Evolutionary conservation across 129 eudicot species (phyloP), one percentile per base, ranked within the genome.

Genomic region (Arctium lappa): DNA sequence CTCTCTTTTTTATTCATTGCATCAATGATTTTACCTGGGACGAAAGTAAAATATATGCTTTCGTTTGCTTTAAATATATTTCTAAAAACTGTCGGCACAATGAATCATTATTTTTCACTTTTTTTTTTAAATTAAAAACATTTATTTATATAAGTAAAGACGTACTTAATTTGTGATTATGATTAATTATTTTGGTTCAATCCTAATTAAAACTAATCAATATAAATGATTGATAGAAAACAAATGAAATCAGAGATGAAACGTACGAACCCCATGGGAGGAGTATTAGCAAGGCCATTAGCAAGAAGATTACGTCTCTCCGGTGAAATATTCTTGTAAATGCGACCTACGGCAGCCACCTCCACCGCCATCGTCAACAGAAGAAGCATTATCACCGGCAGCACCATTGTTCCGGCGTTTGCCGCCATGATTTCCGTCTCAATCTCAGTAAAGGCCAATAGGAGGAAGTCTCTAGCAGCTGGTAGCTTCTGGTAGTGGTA

Each of bases 211-310:
- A 13, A 11, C 18, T 34, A 3, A 63, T 36, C 42, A 70, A 46
- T 29, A 4, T 37, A 73, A 2, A 34, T 5, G 73, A 60, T 8
- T 38, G 66, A 10, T 15, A 30, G 38, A 32, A 12, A 69, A 27
- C 0, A n/a, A n/a, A n/a, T n/a, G n/a, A 5, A 33, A 4, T n/a
- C n/a, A 36, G 5, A 60, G 70, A 30, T n/a, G 31, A 27, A 1
- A 81, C 85, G 36, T 33, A 33, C 36, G 69, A 85, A 93, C 98
- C 98, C 98, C 98, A 93, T 93, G 6, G 88, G 96, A 79, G 98
- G 98, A 85, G 98, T 91, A 30, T 79, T 40, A 8, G 79, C 98
- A 33, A 93, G 94, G 69, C 96, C 96, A 86, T 93, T 91, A 33
- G 88, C 88, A 16, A 91, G 86, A 73, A 93, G 85, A 84, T 34